A percentile compares a stretch with the other conserved stretches of the same genome.
Conservation (phyloP, 176 grass and related monocot genomes). For the Hordeum marinum region DNA sequence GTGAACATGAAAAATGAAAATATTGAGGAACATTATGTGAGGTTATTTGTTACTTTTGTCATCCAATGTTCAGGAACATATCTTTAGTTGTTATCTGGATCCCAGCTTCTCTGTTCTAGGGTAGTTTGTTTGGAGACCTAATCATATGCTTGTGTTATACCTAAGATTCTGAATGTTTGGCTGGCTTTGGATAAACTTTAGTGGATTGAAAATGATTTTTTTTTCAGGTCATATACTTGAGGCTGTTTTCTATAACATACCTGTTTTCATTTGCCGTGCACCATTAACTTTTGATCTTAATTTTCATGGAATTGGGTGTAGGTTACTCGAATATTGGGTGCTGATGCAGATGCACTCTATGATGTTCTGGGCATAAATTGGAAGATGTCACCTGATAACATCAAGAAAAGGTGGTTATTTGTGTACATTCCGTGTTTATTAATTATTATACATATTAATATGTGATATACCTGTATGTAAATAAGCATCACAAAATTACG, state of each 20-base stretch:
- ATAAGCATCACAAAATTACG: background rate
- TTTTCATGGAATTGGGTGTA: constrained; percentile 20
- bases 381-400: constrained; percentile 90
- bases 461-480: background rate
- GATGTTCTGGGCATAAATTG: constrained; percentile 90
- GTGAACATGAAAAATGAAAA: too few species aligned
- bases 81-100: background rate
- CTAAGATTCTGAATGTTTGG: background rate
- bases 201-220: background rate
- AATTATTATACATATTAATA: background rate
- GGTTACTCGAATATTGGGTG: constrained; percentile 84
- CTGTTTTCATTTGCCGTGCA: background rate
- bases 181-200: background rate
- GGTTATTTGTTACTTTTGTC: background rate
- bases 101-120: background rate
- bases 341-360: constrained; percentile 72
- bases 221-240: background rate
- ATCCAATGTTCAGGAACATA: background rate
- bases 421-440: constrained; percentile 18
- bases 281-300: background rate
- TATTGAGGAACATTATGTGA: background rate
- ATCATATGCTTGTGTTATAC: background rate
- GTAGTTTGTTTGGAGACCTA: background rate
- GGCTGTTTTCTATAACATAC: background rate
- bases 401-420: constrained; percentile 82